Evolutionary conservation across 2,329 filamentous ascomycete species (phyloP).

Genomic region (Amauroascus verrucosus): DNA sequence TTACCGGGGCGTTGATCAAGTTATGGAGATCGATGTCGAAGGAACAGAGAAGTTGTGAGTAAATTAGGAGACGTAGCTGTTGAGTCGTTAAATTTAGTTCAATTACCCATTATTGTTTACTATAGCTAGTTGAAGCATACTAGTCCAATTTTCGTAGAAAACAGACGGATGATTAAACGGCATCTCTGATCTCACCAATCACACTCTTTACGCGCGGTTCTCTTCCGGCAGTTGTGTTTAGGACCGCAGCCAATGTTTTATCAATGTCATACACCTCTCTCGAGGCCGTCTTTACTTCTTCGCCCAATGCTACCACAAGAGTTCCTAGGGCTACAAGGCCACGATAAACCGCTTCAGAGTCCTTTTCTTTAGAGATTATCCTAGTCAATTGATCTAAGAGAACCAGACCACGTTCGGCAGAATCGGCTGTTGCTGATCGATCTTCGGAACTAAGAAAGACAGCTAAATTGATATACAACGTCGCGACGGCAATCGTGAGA

Average conservation of each 20-base stretch:
- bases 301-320: slow-evolving; percentile 50
- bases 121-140: too few species aligned
- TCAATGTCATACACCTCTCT: slow-evolving; percentile 48
- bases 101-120: too few species aligned
- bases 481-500: slow-evolving; percentile 69
- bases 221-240: slow-evolving; percentile 41
- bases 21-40: slow-evolving; percentile 59
- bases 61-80: not conserved
- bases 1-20: slow-evolving; percentile 79
- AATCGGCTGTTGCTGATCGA: slow-evolving; percentile 31
- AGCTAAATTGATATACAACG: slow-evolving; percentile 73
- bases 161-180: slow-evolving; percentile 15
- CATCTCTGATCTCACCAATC: slow-evolving; percentile 48
- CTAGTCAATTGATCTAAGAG: slow-evolving; percentile 53
- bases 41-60: slow-evolving; percentile 29
- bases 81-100: too few species aligned
- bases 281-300: slow-evolving; percentile 48
- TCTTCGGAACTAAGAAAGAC: slow-evolving; percentile 53
- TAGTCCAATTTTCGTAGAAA: not conserved
- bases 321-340: slow-evolving; percentile 76
- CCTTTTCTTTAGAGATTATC: slow-evolving; percentile 56
- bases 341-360: slow-evolving; percentile 75
- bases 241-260: slow-evolving; percentile 38
- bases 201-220: slow-evolving; percentile 53
- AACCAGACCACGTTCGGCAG: slow-evolving; percentile 41